Base-by-base conservation (phyloP, 2,329 filamentous ascomycete species). In the Aspergillus brunneoviolaceus region DNA sequence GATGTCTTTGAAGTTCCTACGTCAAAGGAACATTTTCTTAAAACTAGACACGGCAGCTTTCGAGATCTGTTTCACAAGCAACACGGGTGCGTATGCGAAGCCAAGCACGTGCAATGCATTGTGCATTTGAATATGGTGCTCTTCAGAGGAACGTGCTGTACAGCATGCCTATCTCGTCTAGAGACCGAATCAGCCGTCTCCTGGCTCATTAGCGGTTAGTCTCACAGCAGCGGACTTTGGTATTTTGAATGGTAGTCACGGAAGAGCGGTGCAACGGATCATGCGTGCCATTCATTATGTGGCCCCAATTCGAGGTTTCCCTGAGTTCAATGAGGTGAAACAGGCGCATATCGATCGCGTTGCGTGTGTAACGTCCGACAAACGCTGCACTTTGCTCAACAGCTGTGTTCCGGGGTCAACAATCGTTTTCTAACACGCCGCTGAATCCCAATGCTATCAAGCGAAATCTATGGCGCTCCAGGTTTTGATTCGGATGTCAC, bases 351-450 rank as follows among this genome's bases (percentile, higher is more conserved):
- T n/a, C 5, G 39, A 66, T 21, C 57, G 5, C 67, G 81, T 1
- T 67, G 70, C 0, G 60, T 68, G 4, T 61, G 72, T 51, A 76
- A 75, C 2, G 78, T 70, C 0, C 73, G 27, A 67, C n/a, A 70
- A 80, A 6, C 61, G 60, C 1, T 76, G 78, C 0, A 77, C 78
- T 0, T 75, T 78, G 0, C 64, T 79, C 33, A 81, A 81, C 53
- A 5, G 72, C 79, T 1, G 76, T 81, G n/a, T 78, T 76, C 5
- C 69, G 80, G 21, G 79, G 81, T 54, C 71, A 2, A 29, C 6
- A 29, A 9, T 9, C 9, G 27, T 9, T 9, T 9, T 9, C 9
- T 7, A 29, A 29, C 27, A 29, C 27, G 27, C 9, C 27, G 27
- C 27, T 9, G 7, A 9, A 29, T 29, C 27, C 27, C 27, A 5